phyloP scores from a whole-genome alignment of 169 alveolate genomes.

The Plasmodium cynomolgi region DNA sequence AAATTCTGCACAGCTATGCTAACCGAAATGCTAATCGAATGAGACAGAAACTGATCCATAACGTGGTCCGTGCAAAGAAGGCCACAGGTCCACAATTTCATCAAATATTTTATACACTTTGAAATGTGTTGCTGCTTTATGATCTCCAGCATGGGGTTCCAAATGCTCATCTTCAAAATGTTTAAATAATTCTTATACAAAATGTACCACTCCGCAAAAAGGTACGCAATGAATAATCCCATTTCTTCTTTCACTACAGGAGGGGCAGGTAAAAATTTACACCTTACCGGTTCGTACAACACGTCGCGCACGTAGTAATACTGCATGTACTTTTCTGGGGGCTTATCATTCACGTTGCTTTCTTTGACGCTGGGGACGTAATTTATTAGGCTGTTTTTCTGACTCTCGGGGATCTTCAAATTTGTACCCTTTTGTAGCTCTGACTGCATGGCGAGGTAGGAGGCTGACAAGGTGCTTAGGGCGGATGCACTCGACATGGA shows the following conservation, averaged over 20 bases:
- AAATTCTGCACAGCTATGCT: slow-evolving; percentile 62
- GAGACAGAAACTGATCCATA: slow-evolving; percentile 36
- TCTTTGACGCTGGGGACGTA: slow-evolving; percentile 2
- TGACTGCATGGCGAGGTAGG: background rate
- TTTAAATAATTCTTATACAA: slow-evolving; percentile 69
- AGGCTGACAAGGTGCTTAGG: slow-evolving; percentile 26
- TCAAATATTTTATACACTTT: slow-evolving; percentile 47
- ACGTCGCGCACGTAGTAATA: slow-evolving; percentile 18
- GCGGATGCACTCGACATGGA: slow-evolving; percentile 17
- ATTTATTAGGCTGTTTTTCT: slow-evolving; percentile 1
- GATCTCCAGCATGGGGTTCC: slow-evolving; percentile 18
- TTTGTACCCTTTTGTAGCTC: slow-evolving; percentile 9
- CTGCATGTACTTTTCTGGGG: background rate
- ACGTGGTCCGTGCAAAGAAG: slow-evolving; percentile 47
- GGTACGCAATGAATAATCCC: slow-evolving; percentile 43
- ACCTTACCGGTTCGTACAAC: slow-evolving; percentile 45
- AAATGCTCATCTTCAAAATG: slow-evolving; percentile 24
- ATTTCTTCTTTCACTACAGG: slow-evolving; percentile 51
- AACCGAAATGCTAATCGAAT: slow-evolving; percentile 52
- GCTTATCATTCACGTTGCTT: slow-evolving; percentile 1
- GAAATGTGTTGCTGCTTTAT: slow-evolving; percentile 49
- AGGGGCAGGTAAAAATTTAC: slow-evolving; percentile 62
- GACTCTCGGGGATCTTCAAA: background rate
- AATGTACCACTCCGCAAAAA: slow-evolving; percentile 71
- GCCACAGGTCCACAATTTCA: slow-evolving; percentile 35